These are phyloP conservation scores for Penicillium longicatenatum DNA, from an alignment of 495 filamentous ascomycete genomes.

Conservation along the genomic window DNA sequence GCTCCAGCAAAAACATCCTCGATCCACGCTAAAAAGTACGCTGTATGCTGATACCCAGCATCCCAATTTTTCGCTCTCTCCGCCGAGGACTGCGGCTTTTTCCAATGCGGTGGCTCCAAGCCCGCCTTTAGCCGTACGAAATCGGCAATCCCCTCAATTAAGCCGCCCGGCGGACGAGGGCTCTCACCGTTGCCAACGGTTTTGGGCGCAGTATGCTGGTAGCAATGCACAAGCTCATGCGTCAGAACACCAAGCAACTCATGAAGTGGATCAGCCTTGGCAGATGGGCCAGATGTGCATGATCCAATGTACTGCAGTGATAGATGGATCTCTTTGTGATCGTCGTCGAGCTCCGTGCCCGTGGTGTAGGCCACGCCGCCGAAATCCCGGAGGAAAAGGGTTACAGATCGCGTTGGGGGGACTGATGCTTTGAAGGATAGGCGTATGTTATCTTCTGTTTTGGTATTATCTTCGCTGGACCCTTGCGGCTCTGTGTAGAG, in stretches of 20 bases:
- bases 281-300: conserved; percentile 33
- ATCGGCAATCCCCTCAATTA: conserved; percentile 93
- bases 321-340: conserved; percentile 96
- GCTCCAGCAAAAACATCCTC: conserved; percentile 69
- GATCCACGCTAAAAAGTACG: conserved; percentile 78
- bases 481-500: conserved; percentile 55
- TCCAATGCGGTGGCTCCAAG: conserved; percentile 85
- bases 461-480: not conserved
- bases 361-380: conserved; percentile 86
- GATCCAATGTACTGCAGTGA: conserved; percentile 71
- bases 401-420: conserved; percentile 74
- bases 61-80: conserved; percentile 69
- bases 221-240: conserved; percentile 96
- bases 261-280: conserved; percentile 35
- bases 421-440: conserved; percentile 37
- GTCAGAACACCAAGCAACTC: conserved; percentile 84
- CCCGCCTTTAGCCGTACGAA: conserved; percentile 81
- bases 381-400: conserved; percentile 79
- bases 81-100: conserved; percentile 49
- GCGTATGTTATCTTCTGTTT: conserved; percentile 4
- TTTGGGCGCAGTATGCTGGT: conserved; percentile 73
- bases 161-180: conserved; percentile 61
- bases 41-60: conserved; percentile 88
- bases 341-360: conserved; percentile 76
- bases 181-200: conserved; percentile 11